Evolutionary conservation across 345 rosid species (phyloP), one percentile per base, ranked within the genome.

Genomic region (Hibiscus mutabilis): DNA sequence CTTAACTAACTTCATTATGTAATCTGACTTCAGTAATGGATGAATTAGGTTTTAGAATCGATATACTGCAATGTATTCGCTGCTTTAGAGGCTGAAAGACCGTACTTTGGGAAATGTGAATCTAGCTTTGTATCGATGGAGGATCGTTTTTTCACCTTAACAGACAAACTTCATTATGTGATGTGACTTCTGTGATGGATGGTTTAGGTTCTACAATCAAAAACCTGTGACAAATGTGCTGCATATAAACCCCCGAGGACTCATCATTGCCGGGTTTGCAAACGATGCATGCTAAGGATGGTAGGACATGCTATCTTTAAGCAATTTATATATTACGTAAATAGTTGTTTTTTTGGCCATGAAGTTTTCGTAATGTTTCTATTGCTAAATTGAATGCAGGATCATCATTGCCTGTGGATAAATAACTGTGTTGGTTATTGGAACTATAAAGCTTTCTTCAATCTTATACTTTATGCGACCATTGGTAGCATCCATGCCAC

Each of bases 221-320:
- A 89, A 76, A 84, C 76, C 62, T 94, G 98, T 75, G 93, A 88
- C 72, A 90, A 86, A 75, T 94, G 98, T 68, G 86, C 88, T 37
- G 85, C 77, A 6, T 82, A 74, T 74, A 94, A 94, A 76, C 97
- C 98, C 66, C 91, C 82, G 0, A 84, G 98, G 75, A 83, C 97
- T 77, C 98, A 94, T 76, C 98, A 94, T 71, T 90, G 98, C 72
- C 94, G 94, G 73, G 83, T 89, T 77, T 94, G 98, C 79, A 88
- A 85, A 88, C 85, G 91, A 84, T 91, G 98, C 59, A 88, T 90
- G 42, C 77, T 90, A 82, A 88, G 86, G 82, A 94, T 94, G 98
- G 97, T 94, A 82, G 65, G 91, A 77, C 37, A 42, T 47, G 12
- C 31, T 56, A 59, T 27, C 67, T 46, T 72, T 74, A 70, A 29